A percentile compares a stretch with the other conserved stretches of the same genome.
Conservation (phyloP, 306 rosid genomes). For the Glycine latifolia region DNA sequence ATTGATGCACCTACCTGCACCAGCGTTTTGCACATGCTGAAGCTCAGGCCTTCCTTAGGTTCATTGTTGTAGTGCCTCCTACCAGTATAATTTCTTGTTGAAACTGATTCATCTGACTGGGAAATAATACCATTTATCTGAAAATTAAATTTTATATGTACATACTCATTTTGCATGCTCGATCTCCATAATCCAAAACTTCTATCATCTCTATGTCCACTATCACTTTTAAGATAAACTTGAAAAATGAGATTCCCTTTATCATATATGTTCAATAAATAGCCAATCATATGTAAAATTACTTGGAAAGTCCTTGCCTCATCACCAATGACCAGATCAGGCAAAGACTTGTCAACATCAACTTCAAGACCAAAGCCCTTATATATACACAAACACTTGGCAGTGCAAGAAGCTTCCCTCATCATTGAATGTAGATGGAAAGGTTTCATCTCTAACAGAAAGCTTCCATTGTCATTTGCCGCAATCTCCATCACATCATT, state of each 20-base stretch:
- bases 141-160: constrained; percentile 67
- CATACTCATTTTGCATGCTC: constrained; percentile 52
- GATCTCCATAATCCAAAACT: constrained; percentile 59
- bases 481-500: constrained; percentile 79
- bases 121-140: constrained; percentile 50
- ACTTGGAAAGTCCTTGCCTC: constrained; percentile 80
- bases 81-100: constrained; percentile 47
- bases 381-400: constrained; percentile 74
- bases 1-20: constrained; percentile 61
- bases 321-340: constrained; percentile 73
- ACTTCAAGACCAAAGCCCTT: constrained; percentile 65
- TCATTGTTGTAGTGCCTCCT: constrained; percentile 53
- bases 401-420: constrained; percentile 76
- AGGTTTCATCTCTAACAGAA: constrained; percentile 66
- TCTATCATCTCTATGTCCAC: constrained; percentile 58
- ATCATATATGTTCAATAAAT: constrained; percentile 55
- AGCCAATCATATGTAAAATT: constrained; percentile 76
- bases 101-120: constrained; percentile 50
- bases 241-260: constrained; percentile 60
- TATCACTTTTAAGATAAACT: constrained; percentile 49
- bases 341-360: constrained; percentile 72
- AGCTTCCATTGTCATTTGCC: constrained; percentile 58
- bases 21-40: constrained; percentile 71
- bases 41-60: constrained; percentile 66
- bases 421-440: constrained; percentile 71